A percentile compares a stretch with the other conserved stretches of the same genome.
Evolutionary conservation across 805 yeast genomes (phyloP).

Genomic region (Candida piceae): DNA sequence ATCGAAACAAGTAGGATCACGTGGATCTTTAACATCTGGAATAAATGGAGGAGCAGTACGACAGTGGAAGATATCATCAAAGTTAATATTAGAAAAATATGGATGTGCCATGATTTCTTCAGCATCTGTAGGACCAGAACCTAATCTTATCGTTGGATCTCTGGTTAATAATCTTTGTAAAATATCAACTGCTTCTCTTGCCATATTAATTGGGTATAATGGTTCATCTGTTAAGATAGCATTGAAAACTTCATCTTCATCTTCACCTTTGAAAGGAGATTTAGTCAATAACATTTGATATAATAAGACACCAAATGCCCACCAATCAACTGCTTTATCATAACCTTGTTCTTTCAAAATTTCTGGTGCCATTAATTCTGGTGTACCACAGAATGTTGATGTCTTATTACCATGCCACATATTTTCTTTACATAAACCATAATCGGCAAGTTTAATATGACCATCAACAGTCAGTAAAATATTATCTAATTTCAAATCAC

Average conservation of each 20-base stretch:
- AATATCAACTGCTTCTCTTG: conserved; percentile 91
- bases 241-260: conserved; percentile 85
- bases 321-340: conserved; percentile 96
- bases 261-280: conserved; percentile 94
- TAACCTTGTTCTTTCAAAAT: conserved; percentile 89
- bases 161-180: conserved; percentile 87
- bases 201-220: conserved; percentile 94
- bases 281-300: conserved; percentile 96
- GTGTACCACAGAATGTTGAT: conserved; percentile 97
- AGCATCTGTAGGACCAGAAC: conserved; percentile 86
- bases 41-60: conserved; percentile 82
- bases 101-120: conserved; percentile 93
- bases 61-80: conserved; percentile 74
- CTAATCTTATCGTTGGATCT: conserved; percentile 80
- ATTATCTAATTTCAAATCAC: conserved; percentile 94
- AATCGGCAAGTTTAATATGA: conserved; percentile 94
- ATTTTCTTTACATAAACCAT: conserved; percentile 92
- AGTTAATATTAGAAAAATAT: conserved; percentile 83
- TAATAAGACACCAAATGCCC: conserved; percentile 97
- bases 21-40: conserved; percentile 82
- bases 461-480: conserved; percentile 86
- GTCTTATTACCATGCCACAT: conserved; percentile 66
- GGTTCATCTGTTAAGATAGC: conserved; percentile 97
- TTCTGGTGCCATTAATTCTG: conserved; percentile 99
- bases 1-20: conserved; percentile 90